phyloP scores from a whole-genome alignment of 768 basidiomycete species.

The Phaffia tasmanica region DNA sequence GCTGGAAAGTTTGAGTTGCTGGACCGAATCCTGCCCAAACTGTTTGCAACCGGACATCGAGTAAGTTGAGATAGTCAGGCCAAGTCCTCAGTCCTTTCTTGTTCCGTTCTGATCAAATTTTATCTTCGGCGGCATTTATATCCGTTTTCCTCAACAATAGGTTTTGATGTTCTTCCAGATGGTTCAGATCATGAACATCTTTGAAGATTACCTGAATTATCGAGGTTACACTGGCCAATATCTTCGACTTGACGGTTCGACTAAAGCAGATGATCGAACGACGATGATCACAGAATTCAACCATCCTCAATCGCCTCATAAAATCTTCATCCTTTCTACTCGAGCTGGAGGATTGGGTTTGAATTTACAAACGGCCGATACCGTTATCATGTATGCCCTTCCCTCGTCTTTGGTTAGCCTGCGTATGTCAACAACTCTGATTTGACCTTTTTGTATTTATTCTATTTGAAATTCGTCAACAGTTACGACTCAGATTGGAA shows the following conservation, averaged over 20 bases:
- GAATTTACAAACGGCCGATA: conserved; percentile 92
- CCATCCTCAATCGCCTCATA: conserved; percentile 72
- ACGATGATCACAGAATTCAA: conserved; percentile 64
- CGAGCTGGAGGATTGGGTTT: conserved; percentile 86
- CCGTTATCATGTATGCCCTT: conserved; percentile 66
- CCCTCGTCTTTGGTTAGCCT: not conserved
- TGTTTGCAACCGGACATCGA: conserved; percentile 82
- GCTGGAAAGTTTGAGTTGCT: conserved; percentile 92
- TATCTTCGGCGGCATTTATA: not conserved
- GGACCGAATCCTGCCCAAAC: conserved; percentile 82
- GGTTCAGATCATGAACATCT: conserved; percentile 98
- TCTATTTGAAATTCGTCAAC: conserved; percentile 51
- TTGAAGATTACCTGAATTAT: conserved; percentile 87
- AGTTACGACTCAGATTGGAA: conserved; percentile 55
- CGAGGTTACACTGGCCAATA: conserved; percentile 59
- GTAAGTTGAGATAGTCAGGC: conserved; percentile 40
- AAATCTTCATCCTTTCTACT: conserved; percentile 87
- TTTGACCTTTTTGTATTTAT: conserved; percentile 41
- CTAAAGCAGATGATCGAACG: conserved; percentile 90
- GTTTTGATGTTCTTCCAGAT: conserved; percentile 99
- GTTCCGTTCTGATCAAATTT: not conserved
- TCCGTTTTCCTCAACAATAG: conserved; percentile 37
- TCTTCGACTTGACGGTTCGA: conserved; percentile 89
- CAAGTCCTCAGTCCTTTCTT: not conserved
- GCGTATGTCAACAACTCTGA: conserved; percentile 22